Evolutionary conservation across 2,329 filamentous ascomycete genomes (phyloP).

Genomic region (Neofusicoccum laricinum): DNA sequence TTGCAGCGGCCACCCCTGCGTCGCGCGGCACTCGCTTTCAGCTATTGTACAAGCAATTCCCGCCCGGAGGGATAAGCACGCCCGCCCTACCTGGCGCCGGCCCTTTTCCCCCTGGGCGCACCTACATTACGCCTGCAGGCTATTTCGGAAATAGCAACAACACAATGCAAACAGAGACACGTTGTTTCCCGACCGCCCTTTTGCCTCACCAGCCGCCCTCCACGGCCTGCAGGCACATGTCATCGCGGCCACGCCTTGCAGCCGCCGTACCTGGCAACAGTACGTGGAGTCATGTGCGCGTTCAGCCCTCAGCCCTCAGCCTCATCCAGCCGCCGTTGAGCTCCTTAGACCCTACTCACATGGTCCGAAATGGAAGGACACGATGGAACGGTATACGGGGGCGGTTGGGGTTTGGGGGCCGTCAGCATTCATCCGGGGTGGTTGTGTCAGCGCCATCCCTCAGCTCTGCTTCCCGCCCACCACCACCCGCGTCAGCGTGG

Average conservation of each 20-base stretch:
- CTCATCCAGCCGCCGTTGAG: not conserved
- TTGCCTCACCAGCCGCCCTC: not conserved
- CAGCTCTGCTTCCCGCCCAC: not conserved
- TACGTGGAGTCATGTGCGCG: slow-evolving; percentile 7
- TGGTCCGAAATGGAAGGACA: slow-evolving; percentile 10
- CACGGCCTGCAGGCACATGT: slow-evolving; percentile 1
- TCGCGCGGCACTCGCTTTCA: not conserved
- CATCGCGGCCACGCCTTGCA: slow-evolving; percentile 4
- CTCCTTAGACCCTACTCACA: not conserved
- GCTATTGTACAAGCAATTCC: not conserved
- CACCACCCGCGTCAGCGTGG: not conserved
- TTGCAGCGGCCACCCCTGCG: slow-evolving; percentile 5
- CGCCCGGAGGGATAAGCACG: slow-evolving; percentile 2
- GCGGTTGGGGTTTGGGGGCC: not conserved
- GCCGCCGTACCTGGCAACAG: not conserved
- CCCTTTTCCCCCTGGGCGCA: slow-evolving; percentile 7
- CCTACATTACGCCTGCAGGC: not conserved
- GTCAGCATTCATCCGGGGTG: not conserved
- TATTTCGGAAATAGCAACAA: slow-evolving; percentile 12
- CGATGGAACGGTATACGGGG: not conserved
- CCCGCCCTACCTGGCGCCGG: too few species aligned
- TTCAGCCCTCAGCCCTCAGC: not conserved
- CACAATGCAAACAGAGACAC: slow-evolving; percentile 12
- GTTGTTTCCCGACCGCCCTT: slow-evolving; percentile 8
- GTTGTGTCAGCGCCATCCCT: slow-evolving; percentile 6